These are phyloP conservation scores for Herpotrichia juniperi DNA, from an alignment of 2,329 filamentous ascomycete species.

Conservation along the genomic window DNA sequence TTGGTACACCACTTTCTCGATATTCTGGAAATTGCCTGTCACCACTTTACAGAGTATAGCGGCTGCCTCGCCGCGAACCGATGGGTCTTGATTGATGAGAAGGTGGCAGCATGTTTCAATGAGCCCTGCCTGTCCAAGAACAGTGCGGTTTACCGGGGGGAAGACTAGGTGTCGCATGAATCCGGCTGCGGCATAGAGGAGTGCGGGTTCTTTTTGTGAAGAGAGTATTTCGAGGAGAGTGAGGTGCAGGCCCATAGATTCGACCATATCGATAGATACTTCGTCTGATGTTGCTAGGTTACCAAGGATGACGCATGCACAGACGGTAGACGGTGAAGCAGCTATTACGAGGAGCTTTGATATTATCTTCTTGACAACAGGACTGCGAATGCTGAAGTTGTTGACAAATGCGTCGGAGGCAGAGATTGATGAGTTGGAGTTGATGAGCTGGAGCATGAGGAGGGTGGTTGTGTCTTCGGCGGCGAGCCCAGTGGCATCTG, in stretches of 20 bases:
- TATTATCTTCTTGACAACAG: slow-evolving; percentile 33
- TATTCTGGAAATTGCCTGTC: slow-evolving; percentile 38
- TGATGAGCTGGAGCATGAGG: slow-evolving; percentile 39
- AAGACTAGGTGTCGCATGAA: slow-evolving; percentile 45
- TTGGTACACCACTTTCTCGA: slow-evolving; percentile 33
- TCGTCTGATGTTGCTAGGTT: slow-evolving; percentile 45
- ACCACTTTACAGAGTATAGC: slow-evolving; percentile 43
- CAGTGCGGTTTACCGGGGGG: slow-evolving; percentile 36
- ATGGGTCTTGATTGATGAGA: slow-evolving; percentile 32
- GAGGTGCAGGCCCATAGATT: slow-evolving; percentile 37
- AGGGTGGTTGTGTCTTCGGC: slow-evolving; percentile 34
- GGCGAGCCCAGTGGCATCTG: slow-evolving; percentile 24
- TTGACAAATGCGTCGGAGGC: slow-evolving; percentile 40
- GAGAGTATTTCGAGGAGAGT: slow-evolving; percentile 36
- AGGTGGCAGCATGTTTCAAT: slow-evolving; percentile 36
- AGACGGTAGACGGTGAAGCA: slow-evolving; percentile 36
- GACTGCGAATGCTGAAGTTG: slow-evolving; percentile 30
- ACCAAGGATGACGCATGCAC: slow-evolving; percentile 45
- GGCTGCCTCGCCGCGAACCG: slow-evolving; percentile 42
- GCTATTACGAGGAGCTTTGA: slow-evolving; percentile 27
- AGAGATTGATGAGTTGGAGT: slow-evolving; percentile 38
- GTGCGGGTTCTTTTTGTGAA: slow-evolving; percentile 30
- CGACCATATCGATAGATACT: slow-evolving; percentile 41
- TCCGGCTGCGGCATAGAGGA: slow-evolving; percentile 44
- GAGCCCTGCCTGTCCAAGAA: slow-evolving; percentile 38